A percentile compares a stretch with the other conserved stretches of the same genome.
phyloP scores from a whole-genome alignment of 495 filamentous ascomycete species.

The Filosporella fistucella region DNA sequence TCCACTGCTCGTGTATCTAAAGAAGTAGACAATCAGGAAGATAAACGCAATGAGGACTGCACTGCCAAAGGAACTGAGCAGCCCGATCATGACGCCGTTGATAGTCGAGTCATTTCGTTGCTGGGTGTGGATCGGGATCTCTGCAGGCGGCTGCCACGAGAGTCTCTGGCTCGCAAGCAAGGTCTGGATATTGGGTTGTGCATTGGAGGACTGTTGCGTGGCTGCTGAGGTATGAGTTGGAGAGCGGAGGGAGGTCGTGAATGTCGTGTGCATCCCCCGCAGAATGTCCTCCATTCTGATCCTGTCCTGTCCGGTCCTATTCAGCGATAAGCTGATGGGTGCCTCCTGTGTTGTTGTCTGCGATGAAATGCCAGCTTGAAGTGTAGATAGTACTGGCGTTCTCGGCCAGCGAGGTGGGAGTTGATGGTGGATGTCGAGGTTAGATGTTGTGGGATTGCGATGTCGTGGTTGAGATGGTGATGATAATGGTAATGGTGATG shows the following conservation, averaged over 20 bases:
- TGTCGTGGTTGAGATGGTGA: not conserved
- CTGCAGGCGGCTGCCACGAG: not conserved
- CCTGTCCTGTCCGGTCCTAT: too few relatives aligned
- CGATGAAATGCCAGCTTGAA: too few relatives aligned
- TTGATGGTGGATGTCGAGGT: not conserved
- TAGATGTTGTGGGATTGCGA: not conserved
- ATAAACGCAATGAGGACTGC: slow-evolving; percentile 77
- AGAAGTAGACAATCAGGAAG: slow-evolving; percentile 86
- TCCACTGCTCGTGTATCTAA: slow-evolving; percentile 82
- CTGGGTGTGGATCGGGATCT: slow-evolving; percentile 5
- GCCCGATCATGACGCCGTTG: slow-evolving; percentile 87
- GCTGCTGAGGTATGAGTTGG: not conserved
- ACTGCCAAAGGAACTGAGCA: slow-evolving; percentile 94
- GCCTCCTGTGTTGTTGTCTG: too few relatives aligned
- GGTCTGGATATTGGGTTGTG: slow-evolving; percentile 1
- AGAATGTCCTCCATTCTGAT: slow-evolving; percentile 18
- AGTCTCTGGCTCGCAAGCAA: not conserved
- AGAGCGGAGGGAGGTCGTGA: slow-evolving; percentile 12
- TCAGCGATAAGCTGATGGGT: too few relatives aligned
- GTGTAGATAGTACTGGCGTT: slow-evolving; percentile 11
- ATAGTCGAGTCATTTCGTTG: slow-evolving; percentile 34
- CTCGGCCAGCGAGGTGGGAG: slow-evolving; percentile 18
- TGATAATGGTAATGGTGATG: not conserved
- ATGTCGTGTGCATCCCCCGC: slow-evolving; percentile 15
- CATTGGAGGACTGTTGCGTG: not conserved